A percentile compares a stretch with the other conserved stretches of the same genome.
These are phyloP conservation scores for Lepidium campestre DNA, from an alignment of 441 rosid species.

Conservation along the genomic window DNA sequence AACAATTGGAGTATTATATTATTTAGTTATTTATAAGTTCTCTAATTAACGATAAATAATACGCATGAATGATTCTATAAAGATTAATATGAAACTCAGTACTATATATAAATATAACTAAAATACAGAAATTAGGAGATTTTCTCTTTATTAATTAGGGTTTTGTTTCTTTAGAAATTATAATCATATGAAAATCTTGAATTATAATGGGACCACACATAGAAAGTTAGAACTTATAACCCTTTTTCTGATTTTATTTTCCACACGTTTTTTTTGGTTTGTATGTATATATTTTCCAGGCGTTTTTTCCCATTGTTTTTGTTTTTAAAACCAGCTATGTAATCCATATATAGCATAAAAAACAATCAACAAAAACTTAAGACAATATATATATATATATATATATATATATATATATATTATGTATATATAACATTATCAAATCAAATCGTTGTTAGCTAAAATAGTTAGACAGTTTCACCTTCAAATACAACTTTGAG, in stretches of 20 bases:
- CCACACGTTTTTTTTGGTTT: conserved; percentile 19
- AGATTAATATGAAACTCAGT: not conserved
- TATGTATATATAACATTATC: not conserved
- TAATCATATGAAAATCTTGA: conserved; percentile 4
- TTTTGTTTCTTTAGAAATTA: not conserved
- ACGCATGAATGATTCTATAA: not conserved
- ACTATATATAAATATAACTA: not conserved
- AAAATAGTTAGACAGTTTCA: too few relatives aligned
- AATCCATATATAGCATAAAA: not conserved
- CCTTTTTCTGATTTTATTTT: conserved; percentile 7
- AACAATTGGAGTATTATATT: not conserved
- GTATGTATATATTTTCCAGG: not conserved
- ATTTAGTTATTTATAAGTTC: not conserved
- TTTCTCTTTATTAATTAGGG: not conserved
- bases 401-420: too few relatives aligned
- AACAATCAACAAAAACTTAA: not conserved
- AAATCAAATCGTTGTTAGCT: not conserved
- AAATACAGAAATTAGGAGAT: not conserved
- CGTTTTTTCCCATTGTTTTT: conserved; percentile 8
- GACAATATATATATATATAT: not conserved
- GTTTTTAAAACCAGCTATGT: not conserved
- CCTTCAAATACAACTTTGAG: not conserved
- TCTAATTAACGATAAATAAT: not conserved
- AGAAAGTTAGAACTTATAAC: conserved; percentile 17
- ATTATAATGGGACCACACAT: conserved; percentile 10